Conservation (phyloP, 1,284 basidiomycete genomes). For the Spongispora temasekensis region DNA sequence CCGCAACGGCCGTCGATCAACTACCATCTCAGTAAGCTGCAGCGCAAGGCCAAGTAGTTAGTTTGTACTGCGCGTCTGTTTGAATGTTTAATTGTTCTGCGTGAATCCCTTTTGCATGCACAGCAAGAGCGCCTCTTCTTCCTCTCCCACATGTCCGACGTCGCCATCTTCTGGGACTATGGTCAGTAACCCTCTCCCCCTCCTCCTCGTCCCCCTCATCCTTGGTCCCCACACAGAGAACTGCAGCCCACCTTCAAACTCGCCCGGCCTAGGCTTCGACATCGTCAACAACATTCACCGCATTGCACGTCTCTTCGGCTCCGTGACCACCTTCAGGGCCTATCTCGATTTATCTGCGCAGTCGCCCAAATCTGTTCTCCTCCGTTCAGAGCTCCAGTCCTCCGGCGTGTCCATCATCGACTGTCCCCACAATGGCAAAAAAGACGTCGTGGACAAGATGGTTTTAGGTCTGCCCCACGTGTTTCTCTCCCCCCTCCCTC, state of each 20-base stretch:
- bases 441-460: slow-evolving; percentile 46
- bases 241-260: slow-evolving; percentile 47
- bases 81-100: too few species aligned
- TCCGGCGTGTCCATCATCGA: slow-evolving; percentile 61
- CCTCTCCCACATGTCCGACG: slow-evolving; percentile 36
- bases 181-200: slow-evolving; percentile 39
- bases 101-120: neutral
- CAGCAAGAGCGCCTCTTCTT: neutral
- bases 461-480: slow-evolving; percentile 30
- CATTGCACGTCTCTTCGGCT: slow-evolving; percentile 46
- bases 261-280: slow-evolving; percentile 44
- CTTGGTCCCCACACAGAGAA: slow-evolving; percentile 45
- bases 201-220: slow-evolving; percentile 3
- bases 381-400: slow-evolving; percentile 58
- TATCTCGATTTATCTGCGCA: slow-evolving; percentile 48
- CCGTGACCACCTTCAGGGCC: slow-evolving; percentile 50
- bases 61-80: slow-evolving; percentile 2
- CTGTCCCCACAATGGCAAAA: slow-evolving; percentile 58
- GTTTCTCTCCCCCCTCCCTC: neutral
- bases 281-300: slow-evolving; percentile 46
- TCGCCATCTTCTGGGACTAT: slow-evolving; percentile 66
- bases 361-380: slow-evolving; percentile 29
- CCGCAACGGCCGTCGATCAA: slow-evolving; percentile 75
- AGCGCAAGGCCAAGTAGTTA: slow-evolving; percentile 66
- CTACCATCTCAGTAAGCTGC: slow-evolving; percentile 79